Conservation (phyloP, 2,329 filamentous ascomycete species). For the Plenodomus lindquistii region DNA sequence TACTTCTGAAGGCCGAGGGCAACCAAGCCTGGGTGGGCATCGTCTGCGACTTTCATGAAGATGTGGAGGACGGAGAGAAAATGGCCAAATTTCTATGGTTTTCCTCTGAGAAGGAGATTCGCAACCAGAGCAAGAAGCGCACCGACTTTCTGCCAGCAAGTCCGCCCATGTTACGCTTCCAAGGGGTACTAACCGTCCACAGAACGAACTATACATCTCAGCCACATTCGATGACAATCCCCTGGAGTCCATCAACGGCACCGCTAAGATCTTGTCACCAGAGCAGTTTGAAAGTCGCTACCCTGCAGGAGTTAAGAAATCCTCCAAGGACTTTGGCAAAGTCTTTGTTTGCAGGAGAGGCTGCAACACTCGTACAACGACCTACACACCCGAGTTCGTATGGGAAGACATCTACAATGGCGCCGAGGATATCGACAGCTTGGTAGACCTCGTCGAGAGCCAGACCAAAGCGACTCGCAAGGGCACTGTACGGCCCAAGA, state of each 20-base stretch:
- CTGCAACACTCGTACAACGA: slow-evolving; percentile 84
- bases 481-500: slow-evolving; percentile 40
- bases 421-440: slow-evolving; percentile 65
- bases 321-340: slow-evolving; percentile 76
- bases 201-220: slow-evolving; percentile 93
- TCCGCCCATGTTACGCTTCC: not conserved
- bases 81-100: slow-evolving; percentile 95
- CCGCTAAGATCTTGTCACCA: slow-evolving; percentile 77
- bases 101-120: slow-evolving; percentile 85
- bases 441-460: slow-evolving; percentile 70
- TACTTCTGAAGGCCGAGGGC: slow-evolving; percentile 86
- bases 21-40: slow-evolving; percentile 93
- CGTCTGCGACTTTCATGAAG: slow-evolving; percentile 78
- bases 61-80: slow-evolving; percentile 63
- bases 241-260: slow-evolving; percentile 86
- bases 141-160: slow-evolving; percentile 73
- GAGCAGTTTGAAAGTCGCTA: slow-evolving; percentile 69
- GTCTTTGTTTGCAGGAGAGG: slow-evolving; percentile 88
- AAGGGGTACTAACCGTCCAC: slow-evolving; percentile 17
- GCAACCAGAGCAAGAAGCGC: slow-evolving; percentile 80
- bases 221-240: slow-evolving; percentile 86
- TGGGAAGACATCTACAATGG: slow-evolving; percentile 86
- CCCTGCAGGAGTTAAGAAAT: slow-evolving; percentile 75
- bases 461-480: slow-evolving; percentile 74
- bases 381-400: slow-evolving; percentile 86